These are phyloP conservation scores for Saksenaea vasiformis DNA, from an alignment of 371 early-diverging fungal genomes.

Conservation along the genomic window DNA sequence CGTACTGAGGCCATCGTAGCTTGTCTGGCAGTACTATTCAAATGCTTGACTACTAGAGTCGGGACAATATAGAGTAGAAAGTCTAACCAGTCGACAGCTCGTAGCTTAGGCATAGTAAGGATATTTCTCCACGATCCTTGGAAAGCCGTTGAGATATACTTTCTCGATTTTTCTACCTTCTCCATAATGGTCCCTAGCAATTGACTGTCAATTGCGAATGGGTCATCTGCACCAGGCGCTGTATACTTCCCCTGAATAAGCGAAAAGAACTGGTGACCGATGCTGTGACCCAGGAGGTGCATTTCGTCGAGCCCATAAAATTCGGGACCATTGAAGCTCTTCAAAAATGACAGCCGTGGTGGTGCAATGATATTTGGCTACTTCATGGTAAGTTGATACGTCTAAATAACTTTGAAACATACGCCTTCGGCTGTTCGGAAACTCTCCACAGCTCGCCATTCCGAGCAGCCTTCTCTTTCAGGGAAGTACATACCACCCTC, in stretches of 20 bases:
- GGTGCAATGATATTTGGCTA: neutral
- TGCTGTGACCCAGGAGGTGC: slow-evolving; percentile 2
- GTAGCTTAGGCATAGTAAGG: neutral
- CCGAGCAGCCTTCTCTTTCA: neutral
- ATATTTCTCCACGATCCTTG: neutral
- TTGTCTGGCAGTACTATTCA: neutral
- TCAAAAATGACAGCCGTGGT: neutral
- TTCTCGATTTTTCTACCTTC: neutral
- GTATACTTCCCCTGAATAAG: neutral
- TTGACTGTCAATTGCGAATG: neutral
- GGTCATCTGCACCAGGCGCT: neutral
- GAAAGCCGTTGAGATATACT: neutral
- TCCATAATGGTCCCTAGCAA: neutral
- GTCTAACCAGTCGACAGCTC: neutral
- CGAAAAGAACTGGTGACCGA: neutral
- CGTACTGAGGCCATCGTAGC: neutral
- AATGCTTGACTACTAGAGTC: neutral
- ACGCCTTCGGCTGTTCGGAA: slow-evolving; percentile 67
- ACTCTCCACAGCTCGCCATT: slow-evolving; percentile 78
- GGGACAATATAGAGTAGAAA: neutral
- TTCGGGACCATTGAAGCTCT: slow-evolving; percentile 1
- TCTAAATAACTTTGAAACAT: neutral
- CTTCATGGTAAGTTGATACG: neutral
- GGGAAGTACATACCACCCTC: neutral
- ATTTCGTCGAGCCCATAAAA: slow-evolving; percentile 14